Conservation (phyloP, 1,284 basidiomycete genomes). For the Apiotrichum brassicae region DNA sequence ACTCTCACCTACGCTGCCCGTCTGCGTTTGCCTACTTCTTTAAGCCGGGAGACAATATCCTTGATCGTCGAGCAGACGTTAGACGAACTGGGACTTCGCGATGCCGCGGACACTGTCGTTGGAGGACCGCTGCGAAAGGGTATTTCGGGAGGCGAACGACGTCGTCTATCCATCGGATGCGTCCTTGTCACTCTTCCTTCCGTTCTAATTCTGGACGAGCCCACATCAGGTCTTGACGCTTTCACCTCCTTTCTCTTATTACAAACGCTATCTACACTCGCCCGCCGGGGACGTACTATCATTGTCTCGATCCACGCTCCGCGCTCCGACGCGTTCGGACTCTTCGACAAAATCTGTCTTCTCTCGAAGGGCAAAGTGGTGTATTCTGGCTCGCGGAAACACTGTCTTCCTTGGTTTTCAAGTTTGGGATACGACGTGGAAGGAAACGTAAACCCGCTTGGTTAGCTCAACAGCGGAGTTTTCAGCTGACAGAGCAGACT, state of each 20-base stretch:
- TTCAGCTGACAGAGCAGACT: slow-evolving; percentile 42
- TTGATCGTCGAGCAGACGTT: slow-evolving; percentile 53
- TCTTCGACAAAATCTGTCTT: slow-evolving; percentile 51
- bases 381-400: slow-evolving; percentile 46
- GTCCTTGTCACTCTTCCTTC: slow-evolving; percentile 74
- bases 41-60: slow-evolving; percentile 36
- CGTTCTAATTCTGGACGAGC: slow-evolving; percentile 65
- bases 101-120: slow-evolving; percentile 51
- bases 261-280: slow-evolving; percentile 50
- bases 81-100: slow-evolving; percentile 52
- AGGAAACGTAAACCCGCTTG: slow-evolving; percentile 44
- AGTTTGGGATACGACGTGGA: slow-evolving; percentile 39
- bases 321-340: slow-evolving; percentile 51
- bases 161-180: slow-evolving; percentile 71
- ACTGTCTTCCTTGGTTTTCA: slow-evolving; percentile 48
- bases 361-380: slow-evolving; percentile 51
- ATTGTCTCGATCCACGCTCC: slow-evolving; percentile 54
- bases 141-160: slow-evolving; percentile 79
- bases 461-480: slow-evolving; percentile 15
- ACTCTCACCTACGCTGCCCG: slow-evolving; percentile 52
- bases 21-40: slow-evolving; percentile 49
- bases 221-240: slow-evolving; percentile 48
- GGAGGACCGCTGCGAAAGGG: slow-evolving; percentile 53
- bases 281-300: slow-evolving; percentile 50
- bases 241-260: slow-evolving; percentile 53